Percentiles rank a stretch among this genome's conserved stretches.
Evolutionary conservation across 805 yeast species (phyloP).

Genomic region (Candida dajiaensis): DNA sequence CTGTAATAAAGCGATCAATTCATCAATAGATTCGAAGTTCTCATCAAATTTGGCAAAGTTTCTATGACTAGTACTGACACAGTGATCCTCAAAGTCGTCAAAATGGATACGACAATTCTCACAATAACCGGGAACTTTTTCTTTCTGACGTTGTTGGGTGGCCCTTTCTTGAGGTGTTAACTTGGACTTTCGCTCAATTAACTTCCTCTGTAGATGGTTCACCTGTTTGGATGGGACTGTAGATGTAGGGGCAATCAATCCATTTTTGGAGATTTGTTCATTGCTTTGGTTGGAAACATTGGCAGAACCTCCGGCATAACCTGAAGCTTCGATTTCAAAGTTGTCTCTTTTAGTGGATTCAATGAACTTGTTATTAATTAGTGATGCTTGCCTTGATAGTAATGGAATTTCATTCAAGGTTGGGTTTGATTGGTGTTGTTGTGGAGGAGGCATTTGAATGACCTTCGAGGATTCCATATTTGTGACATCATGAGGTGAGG

Average conservation of each 20-base stretch:
- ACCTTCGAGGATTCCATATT: neutral
- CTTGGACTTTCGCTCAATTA: constrained; percentile 19
- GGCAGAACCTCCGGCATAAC: constrained; percentile 42
- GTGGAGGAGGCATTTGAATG: constrained; percentile 19
- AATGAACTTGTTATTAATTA: constrained; percentile 14
- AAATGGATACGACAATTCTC: constrained; percentile 88
- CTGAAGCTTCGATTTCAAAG: constrained; percentile 58
- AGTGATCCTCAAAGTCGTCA: constrained; percentile 74
- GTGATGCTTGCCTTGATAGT: constrained; percentile 18
- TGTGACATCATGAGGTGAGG: constrained; percentile 2
- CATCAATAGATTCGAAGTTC: constrained; percentile 76
- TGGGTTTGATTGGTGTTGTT: neutral
- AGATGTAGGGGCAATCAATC: constrained; percentile 55
- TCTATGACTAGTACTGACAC: constrained; percentile 61
- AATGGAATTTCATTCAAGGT: constrained; percentile 1
- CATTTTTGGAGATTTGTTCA: constrained; percentile 38
- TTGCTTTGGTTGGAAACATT: constrained; percentile 23
- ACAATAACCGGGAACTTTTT: constrained; percentile 67
- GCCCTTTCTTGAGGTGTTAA: constrained; percentile 13
- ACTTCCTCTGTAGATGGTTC: constrained; percentile 41
- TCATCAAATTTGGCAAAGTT: constrained; percentile 67
- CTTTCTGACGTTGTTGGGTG: constrained; percentile 11
- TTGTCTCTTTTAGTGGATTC: constrained; percentile 26
- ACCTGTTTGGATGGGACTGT: constrained; percentile 49
- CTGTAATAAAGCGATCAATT: constrained; percentile 43